Conservation (phyloP, 164 flowering plant genomes). For the Protea cynaroides region DNA sequence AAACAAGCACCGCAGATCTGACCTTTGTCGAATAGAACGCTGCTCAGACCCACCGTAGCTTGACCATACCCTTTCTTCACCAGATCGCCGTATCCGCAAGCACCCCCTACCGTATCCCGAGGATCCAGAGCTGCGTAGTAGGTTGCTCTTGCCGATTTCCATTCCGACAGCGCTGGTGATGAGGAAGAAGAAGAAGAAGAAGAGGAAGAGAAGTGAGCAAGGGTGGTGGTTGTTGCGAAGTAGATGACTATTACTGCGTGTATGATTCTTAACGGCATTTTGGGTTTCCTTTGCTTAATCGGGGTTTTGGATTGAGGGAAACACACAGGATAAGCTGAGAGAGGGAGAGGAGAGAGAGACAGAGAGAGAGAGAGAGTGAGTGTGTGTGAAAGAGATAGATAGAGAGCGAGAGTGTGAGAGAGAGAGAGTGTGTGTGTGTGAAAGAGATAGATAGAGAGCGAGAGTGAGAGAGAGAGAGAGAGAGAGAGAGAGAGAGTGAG, state of each 20-base stretch:
- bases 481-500: too few relatives aligned
- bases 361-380: too few relatives aligned
- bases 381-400: too few relatives aligned
- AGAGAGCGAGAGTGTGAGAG: too few relatives aligned
- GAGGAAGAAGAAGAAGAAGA: constrained; percentile 9
- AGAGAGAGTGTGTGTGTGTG: too few relatives aligned
- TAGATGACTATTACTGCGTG: background rate
- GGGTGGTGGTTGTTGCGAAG: background rate
- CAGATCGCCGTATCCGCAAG: constrained; percentile 89
- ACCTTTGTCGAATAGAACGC: constrained; percentile 55
- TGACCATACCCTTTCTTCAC: constrained; percentile 61
- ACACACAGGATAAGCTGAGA: too few relatives aligned
- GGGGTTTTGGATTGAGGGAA: too few relatives aligned
- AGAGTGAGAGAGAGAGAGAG: too few relatives aligned
- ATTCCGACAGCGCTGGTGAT: constrained; percentile 30
- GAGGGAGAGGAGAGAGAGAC: too few relatives aligned
- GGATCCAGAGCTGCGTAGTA: constrained; percentile 81
- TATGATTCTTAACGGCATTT: background rate
- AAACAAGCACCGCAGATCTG: constrained; percentile 96
- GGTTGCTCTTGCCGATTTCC: constrained; percentile 80
- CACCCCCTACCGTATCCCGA: constrained; percentile 70
- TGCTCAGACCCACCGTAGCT: constrained; percentile 80
- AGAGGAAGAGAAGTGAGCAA: constrained; percentile 3
- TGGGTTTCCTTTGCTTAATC: background rate
- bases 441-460: too few relatives aligned